Evolutionary conservation across 495 filamentous ascomycete genomes (phyloP).

Genomic region (Neurospora sp.): DNA sequence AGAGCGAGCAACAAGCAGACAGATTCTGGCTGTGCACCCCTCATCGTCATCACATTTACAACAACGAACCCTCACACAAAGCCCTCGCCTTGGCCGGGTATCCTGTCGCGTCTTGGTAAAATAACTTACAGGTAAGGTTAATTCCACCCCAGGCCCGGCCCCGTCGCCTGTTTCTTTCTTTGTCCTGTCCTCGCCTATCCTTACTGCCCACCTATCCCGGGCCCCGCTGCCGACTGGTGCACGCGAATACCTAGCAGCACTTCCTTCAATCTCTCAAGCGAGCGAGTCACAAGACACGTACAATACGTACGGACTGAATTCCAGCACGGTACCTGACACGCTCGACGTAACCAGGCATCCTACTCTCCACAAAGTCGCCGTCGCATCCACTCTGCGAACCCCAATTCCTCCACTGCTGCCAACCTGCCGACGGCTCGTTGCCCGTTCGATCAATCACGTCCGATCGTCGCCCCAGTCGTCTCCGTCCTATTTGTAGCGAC

Average conservation of each 20-base stretch:
- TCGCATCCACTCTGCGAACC: slow-evolving; percentile 15
- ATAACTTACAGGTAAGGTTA: neutral
- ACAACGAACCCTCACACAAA: neutral
- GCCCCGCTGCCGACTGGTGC: neutral
- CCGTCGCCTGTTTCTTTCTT: neutral
- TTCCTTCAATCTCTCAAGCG: neutral
- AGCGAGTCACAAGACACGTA: neutral
- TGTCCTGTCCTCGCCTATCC: neutral
- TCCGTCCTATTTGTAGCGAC: slow-evolving; percentile 3
- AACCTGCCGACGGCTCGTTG: neutral
- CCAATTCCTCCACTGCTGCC: slow-evolving; percentile 3
- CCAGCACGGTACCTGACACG: neutral
- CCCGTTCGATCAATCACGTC: slow-evolving; percentile 27
- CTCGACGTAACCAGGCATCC: neutral
- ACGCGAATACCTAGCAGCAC: neutral
- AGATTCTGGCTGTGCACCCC: neutral
- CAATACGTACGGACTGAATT: neutral
- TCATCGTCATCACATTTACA: neutral
- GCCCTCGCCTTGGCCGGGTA: neutral
- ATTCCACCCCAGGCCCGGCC: neutral
- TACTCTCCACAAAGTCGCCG: slow-evolving; percentile 6
- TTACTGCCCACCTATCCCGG: neutral
- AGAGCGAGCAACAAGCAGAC: neutral
- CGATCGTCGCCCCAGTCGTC: slow-evolving; percentile 25
- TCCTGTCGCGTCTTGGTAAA: neutral